Base-by-base conservation (phyloP, 2,329 filamentous ascomycete genomes). In the Pseudogymnoascus sp. region DNA sequence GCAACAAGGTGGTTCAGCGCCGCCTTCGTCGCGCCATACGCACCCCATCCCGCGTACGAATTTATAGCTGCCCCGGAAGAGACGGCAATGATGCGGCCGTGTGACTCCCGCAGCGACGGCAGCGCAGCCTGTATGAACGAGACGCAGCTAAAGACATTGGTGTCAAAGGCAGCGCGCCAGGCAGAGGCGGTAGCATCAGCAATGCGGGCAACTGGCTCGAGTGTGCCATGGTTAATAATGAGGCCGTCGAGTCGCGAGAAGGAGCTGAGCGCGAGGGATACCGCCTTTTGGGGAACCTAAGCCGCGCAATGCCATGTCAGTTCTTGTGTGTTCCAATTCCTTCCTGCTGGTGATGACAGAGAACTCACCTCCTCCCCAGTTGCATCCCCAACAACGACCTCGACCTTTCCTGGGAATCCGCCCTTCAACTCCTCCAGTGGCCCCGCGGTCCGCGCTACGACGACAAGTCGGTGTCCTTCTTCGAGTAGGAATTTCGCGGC, bases 81-180 rank as follows among this genome's bases (percentile, higher is more conserved):
- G 9, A 89, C 85, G 72, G 95, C 86, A 11, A 96, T 76, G 36
- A 96, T 87, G 64, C 83, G 83, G 3, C 93, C 92, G 33, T 86
- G 81, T 2, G 83, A 79, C 66, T 84, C 79, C 28, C 90, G 85
- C 53, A 96, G 81, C 62, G 86, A 80, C 1, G 85, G 83, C 15
- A 96, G 80, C 1, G 86, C 84, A 17, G 88, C 85, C 77, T 90
- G 85, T 64, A 87, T 81, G 75, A 97, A 79, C 35, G 86, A 87
- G 50, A 97, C 78, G 28, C 86, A 86, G 68, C 91, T 93, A 74
- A 97, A 92, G 69, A 97, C 86, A 74, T 97, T 97, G 66, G 91
- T 80, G 69, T 96, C 87, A 75, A 91, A 97, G 8, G 83, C 79
- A 1, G 78, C 76, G 71, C 86, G 87, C 90, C 93, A 97, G 65